Base-by-base conservation (phyloP, 2,329 filamentous ascomycete genomes). In the Fusarium denticulatum region DNA sequence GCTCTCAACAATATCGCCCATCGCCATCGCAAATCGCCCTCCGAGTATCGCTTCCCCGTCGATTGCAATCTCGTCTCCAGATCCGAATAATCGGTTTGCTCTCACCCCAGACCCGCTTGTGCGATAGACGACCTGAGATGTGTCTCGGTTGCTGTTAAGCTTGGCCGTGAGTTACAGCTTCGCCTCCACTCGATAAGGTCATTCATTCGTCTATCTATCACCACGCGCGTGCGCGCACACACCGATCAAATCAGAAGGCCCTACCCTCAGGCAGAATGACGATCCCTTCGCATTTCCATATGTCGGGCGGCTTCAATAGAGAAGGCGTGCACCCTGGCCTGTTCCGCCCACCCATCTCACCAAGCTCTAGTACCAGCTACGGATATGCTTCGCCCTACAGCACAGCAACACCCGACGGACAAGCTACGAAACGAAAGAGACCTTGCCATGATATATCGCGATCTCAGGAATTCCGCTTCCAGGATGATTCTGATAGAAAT, bases 351-450 rank as follows among this genome's bases (percentile, higher is more conserved):
- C 85, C 86, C 13, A 77, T 80, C 26, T 85, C 86, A 13, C 82
- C 85, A 32, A 77, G 79, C 60, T 81, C 84, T 55, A 82, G 80
- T 74, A 82, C 84, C 15, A 78, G 77, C 60, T 84, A 85, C 64
- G 77, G 85, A n/a, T 76, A 80, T 37, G 67, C 77, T 37, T 60
- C 69, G 26, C 68, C 75, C 40, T 66, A 60, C 37, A 58, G 74
- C 47, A 62, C 75, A 30, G 69, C 76, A 30, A 62, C 67, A 28
- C 63, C 74, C 49, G 75, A 79, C 28, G 67, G 76, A 12, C 74
- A 73, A 32, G 60, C 76, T 72, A 56, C 82, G 12, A 88, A 88
- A 77, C 83, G 88, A 34, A 89, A 89, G 77, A 83, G 86, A 28
- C 72, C 70, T 63, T 79, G 80, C 64, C 77, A 81, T 64, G 79